phyloP scores from a whole-genome alignment of 306 rosid genomes.

The Castanospermum australe region DNA sequence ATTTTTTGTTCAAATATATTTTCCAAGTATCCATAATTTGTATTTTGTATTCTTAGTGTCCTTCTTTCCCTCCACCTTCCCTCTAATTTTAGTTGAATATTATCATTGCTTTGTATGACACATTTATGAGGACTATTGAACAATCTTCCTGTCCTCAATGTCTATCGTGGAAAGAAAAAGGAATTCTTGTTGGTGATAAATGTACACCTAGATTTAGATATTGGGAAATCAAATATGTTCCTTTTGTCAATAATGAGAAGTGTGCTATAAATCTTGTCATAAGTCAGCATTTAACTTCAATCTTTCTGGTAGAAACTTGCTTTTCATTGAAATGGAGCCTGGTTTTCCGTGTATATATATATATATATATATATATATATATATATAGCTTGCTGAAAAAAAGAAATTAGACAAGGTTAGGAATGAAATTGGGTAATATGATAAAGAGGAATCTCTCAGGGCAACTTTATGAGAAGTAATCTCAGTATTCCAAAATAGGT shows the following conservation, averaged over 20 bases:
- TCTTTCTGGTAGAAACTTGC: not conserved
- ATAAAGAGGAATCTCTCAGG: not conserved
- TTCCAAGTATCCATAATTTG: slow-evolving; percentile 14
- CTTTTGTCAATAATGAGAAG: not conserved
- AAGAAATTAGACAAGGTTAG: not conserved
- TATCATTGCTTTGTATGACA: slow-evolving; percentile 28
- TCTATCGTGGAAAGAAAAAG: slow-evolving; percentile 30
- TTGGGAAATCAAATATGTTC: not conserved
- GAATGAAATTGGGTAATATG: not conserved
- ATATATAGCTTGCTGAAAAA: not conserved
- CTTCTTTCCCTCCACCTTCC: not conserved
- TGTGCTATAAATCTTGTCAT: not conserved
- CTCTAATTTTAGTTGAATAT: not conserved
- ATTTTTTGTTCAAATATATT: slow-evolving; percentile 12
- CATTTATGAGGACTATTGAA: slow-evolving; percentile 33
- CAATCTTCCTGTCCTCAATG: slow-evolving; percentile 30
- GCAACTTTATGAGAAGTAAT: too few relatives aligned
- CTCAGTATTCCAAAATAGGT: too few relatives aligned
- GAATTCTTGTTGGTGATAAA: not conserved
- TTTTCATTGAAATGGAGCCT: not conserved
- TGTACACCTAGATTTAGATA: not conserved
- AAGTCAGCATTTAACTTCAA: not conserved
- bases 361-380: too few relatives aligned
- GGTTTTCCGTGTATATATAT: not conserved
- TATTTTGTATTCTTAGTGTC: slow-evolving; percentile 17